Base-by-base conservation (phyloP, 139 green algal species). In the Gonium pectorale region DNA sequence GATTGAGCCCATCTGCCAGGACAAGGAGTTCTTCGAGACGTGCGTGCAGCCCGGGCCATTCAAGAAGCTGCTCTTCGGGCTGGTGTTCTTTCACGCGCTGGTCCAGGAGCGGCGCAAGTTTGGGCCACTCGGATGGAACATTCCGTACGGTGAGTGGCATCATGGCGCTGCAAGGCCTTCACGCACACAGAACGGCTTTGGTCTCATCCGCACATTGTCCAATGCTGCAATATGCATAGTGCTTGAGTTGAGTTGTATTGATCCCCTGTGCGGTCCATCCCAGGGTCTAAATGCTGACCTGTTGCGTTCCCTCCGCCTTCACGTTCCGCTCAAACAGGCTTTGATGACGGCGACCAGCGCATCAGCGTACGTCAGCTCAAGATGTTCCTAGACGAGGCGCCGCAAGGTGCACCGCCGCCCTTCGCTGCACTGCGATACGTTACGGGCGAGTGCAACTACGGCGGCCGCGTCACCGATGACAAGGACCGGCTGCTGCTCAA, bases 361-460 rank as follows among this genome's bases (percentile, higher is more conserved):
- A 95, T 96, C 80, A 92, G 83, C 44, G 89, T 90, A n/a, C 87
- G 88, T 51, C 92, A 95, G 92, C 91, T 96, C 62, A 90, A 89
- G 62, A 95, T 94, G 90, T 95, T 94, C 86, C 81, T 96, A 8
- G 86, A 95, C 68, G 91, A 94, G 60, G 26, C 93, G 89, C 0
- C 95, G 87, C 40, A 79, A 67, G 46, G 93, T 90, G 67, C 88
- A 93, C 51, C 71, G 88, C 59, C 89, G 29, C 94, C 94, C 1
- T 96, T 91, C 54, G 87, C 86, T 27, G 93, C 93, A 40, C 88
- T 96, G 68, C 87, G 88, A 41, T 96, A 96, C 80, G 82, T 92
- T 21, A 93, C 89, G 9, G 92, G 92, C 29, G 93, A 96, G 74
- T 95, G 92, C 86, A 96, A 96, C 89, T 94, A 94, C 66, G 90